These are phyloP conservation scores for Meripilus lineatus DNA, from an alignment of 1,284 basidiomycete species.

Conservation along the genomic window DNA sequence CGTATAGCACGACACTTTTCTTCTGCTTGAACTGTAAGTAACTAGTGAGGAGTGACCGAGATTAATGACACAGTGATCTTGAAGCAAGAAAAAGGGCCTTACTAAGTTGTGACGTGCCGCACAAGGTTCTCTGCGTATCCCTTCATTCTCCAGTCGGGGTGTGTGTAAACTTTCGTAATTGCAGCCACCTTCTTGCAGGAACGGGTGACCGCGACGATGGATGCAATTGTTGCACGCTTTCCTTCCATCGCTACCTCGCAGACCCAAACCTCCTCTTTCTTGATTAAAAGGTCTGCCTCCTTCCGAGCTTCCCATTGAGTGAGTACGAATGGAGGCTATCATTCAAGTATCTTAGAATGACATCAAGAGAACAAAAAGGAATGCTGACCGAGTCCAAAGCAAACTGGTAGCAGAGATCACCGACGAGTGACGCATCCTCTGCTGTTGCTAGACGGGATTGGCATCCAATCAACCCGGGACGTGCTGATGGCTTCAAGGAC, in stretches of 20 bases:
- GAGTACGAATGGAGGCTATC: slow-evolving; percentile 51
- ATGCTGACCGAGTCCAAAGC: slow-evolving; percentile 50
- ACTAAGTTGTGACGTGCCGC: too few species aligned
- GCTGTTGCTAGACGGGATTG: slow-evolving; percentile 45
- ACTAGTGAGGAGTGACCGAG: too few species aligned
- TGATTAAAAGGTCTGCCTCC: slow-evolving; percentile 51
- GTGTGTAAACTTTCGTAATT: slow-evolving; percentile 65
- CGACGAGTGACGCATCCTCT: slow-evolving; percentile 40
- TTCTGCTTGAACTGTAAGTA: slow-evolving; percentile 32
- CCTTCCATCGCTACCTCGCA: slow-evolving; percentile 35
- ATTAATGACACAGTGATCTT: too few species aligned
- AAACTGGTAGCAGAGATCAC: slow-evolving; percentile 49
- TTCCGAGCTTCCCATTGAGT: slow-evolving; percentile 32
- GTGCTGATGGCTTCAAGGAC: slow-evolving; percentile 33
- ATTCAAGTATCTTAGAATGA: slow-evolving; percentile 4
- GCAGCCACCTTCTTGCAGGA: slow-evolving; percentile 46
- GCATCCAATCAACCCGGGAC: slow-evolving; percentile 23
- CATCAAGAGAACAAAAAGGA: slow-evolving; percentile 1
- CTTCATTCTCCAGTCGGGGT: slow-evolving; percentile 40
- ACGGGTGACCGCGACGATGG: slow-evolving; percentile 59
- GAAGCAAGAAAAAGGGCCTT: too few species aligned
- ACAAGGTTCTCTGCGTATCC: slow-evolving; percentile 58
- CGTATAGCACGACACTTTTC: slow-evolving; percentile 47
- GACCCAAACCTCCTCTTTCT: slow-evolving; percentile 53
- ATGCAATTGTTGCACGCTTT: slow-evolving; percentile 41